Evolutionary conservation across 768 basidiomycete species (phyloP).

Genomic region (Ramaria rubella): DNA sequence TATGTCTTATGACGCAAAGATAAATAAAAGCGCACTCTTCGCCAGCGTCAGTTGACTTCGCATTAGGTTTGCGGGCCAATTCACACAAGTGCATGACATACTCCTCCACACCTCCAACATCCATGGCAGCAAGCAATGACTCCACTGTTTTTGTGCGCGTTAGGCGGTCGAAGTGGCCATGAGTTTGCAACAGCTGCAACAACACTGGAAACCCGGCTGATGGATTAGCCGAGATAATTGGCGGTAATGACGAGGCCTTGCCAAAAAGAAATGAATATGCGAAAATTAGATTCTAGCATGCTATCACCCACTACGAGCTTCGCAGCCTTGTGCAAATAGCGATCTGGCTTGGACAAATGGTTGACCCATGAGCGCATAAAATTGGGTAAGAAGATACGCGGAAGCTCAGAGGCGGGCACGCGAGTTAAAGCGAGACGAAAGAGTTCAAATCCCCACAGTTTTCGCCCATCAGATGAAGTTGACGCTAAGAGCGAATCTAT

Average conservation of each 20-base stretch:
- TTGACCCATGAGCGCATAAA: conserved; percentile 98
- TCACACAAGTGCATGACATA: conserved; percentile 70
- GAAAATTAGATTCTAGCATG: background rate
- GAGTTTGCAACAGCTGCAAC: conserved; percentile 71
- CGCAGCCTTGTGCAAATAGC: conserved; percentile 86
- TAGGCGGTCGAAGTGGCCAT: conserved; percentile 86
- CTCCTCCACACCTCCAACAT: conserved; percentile 61
- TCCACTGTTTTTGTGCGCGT: conserved; percentile 93
- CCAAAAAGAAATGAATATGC: background rate
- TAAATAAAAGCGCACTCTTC: background rate
- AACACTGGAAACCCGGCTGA: conserved; percentile 80
- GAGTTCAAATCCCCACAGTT: conserved; percentile 94
- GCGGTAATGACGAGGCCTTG: conserved; percentile 70
- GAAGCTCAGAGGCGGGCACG: conserved; percentile 57
- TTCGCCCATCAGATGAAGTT: conserved; percentile 78
- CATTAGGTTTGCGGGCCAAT: background rate
- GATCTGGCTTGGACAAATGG: conserved; percentile 81
- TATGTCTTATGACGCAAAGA: conserved; percentile 11
- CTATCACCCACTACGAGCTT: conserved; percentile 59
- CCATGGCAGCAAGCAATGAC: conserved; percentile 69
- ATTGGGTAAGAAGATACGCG: conserved; percentile 88
- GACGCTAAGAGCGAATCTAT: conserved; percentile 82
- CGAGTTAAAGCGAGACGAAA: conserved; percentile 74
- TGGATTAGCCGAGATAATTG: conserved; percentile 67
- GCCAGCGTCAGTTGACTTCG: background rate